Base-by-base conservation (phyloP, 306 rosid genomes). In the Pyrus pyrifolia region DNA sequence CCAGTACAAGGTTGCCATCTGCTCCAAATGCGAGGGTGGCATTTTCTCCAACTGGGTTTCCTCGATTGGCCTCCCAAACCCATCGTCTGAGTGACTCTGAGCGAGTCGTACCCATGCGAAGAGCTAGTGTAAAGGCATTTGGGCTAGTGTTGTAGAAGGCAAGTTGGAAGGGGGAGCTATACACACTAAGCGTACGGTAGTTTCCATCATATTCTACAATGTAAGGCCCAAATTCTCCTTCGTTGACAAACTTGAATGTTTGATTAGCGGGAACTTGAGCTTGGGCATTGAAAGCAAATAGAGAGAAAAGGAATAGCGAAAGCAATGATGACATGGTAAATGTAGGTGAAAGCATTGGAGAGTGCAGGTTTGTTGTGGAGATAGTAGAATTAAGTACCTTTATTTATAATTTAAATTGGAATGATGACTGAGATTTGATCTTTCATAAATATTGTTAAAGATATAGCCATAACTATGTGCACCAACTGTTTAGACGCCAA, bases 1-100 rank as follows among this genome's bases (percentile, higher is more conserved):
- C 92, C 29, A 90, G 76, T 1, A 88, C 85, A 21, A 92, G 87
- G 71, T 92, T 92, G 0, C 93, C 96, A 44, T 90, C 66, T 3
- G 73, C 6, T 1, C 82, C 83, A 23, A 89, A 70, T 0, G 90
- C 58, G 62, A 92, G 70, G 8, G 96, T 88, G 53, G 93, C 93
- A 42, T 88, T 87, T 58, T 88, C 87, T 5, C 84, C 74, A 42
- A 42, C 45, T 42, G 45, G 45, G 45, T 42, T 42, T 9, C 45
- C 45, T 42, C 45, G 3, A 10, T 92, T 92, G 27, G 93, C 96
- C 62, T 90, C 96, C 96, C 96, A 92, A 0, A 88, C 97, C 96
- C 97, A 92, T 0, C 87, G 83, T 82, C 67, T 3, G 86, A 81
- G 45, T 42, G 45, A 42, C 58, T 92, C 96, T 0, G 92, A 83